Evolutionary conservation across 2,329 filamentous ascomycete species (phyloP), one percentile per base, ranked within the genome.

Genomic region (Microcera coccophila): DNA sequence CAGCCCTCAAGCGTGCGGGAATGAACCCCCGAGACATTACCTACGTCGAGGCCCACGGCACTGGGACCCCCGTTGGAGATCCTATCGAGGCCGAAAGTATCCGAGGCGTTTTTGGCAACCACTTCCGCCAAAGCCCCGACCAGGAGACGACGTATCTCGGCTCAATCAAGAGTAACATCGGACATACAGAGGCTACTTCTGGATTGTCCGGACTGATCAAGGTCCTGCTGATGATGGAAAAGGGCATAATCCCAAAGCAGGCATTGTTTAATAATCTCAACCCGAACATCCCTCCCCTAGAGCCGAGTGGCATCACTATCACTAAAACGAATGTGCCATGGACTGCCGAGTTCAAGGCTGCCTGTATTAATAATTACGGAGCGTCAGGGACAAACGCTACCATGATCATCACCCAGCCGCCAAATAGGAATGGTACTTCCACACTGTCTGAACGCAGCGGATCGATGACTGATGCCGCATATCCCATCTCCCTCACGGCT

Each of bases 41-140:
- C 63, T 91, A 90, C 57, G 84, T 94, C 4, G 88, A 94, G 66
- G 89, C 91, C 79, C 88, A 94, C 63, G 88, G 88, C 9, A 94
- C 89, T 4, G 88, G 87, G 29, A 94, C 88, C 0, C 86, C 91
- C 63, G 87, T 86, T 29, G 88, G 88, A 47, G 88, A 94, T 59
- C 82, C 81, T 5, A 85, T 82, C 4, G 88, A 94, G 63, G 90
- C 90, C 82, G 73, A 79, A 2, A 88, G 85, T 1, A 85, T 94
- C 40, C 81, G 82, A 7, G 64, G 72, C 44, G 67, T 73, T 12
- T 78, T 73, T 49, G 73, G 38, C 15, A n/a, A 16, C 17, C 8
- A 36, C 17, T 38, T n/a, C n/a, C n/a, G n/a, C n/a, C n/a, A n/a
- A n/a, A n/a, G 42, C 7, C 16, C 33, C 8, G 15, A 22, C n/a